Base-by-base conservation (phyloP, 768 basidiomycete genomes). In the Lentinula raphanica region DNA sequence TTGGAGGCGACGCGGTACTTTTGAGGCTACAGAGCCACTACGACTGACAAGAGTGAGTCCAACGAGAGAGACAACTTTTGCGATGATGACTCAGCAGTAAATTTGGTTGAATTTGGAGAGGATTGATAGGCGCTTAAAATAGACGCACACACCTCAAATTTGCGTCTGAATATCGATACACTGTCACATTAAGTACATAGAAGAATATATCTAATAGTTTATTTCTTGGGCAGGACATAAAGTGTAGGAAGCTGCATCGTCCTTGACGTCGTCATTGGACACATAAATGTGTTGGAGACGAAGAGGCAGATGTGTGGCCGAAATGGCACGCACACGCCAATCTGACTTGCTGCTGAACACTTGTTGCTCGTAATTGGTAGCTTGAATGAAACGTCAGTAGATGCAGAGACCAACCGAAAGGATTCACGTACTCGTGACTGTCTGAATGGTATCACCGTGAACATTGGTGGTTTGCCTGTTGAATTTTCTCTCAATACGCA, bases 291-390 rank as follows among this genome's bases (percentile, higher is more conserved):
- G 95, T 69, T 98, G 95, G 60, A 98, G 79, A 67, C 97, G 93
- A 60, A 99, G 86, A 3, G 96, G 86, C 46, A 99, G 81, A 72
- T 99, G 95, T 21, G 95, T 98, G 0, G 97, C 90, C 15, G 94
- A 95, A 66, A 99, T 98, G 32, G 97, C 97, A 61, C 97, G 90
- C 31, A 98, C 92, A 65, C 97, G 93, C 97, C 97, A 99, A 71
- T 99, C 97, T 3, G 97, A 98, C 78, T 99, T 98, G 77, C 90
- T 92, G 72, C 92, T 95, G 78, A 99, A 99, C n/a, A 94, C 89
- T 67, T 94, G 91, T 67, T 98, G 94, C 72, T 97, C 97, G 70
- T 99, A 99, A 68, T 92, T 94, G 61, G 97, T 97, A 0, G 96
- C 88, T 88, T 61, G 19, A 64, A 44, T 36, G 23, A 45, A 11